phyloP scores from a whole-genome alignment of 2,329 filamentous ascomycete species.

The Microsporum ferrugineum region DNA sequence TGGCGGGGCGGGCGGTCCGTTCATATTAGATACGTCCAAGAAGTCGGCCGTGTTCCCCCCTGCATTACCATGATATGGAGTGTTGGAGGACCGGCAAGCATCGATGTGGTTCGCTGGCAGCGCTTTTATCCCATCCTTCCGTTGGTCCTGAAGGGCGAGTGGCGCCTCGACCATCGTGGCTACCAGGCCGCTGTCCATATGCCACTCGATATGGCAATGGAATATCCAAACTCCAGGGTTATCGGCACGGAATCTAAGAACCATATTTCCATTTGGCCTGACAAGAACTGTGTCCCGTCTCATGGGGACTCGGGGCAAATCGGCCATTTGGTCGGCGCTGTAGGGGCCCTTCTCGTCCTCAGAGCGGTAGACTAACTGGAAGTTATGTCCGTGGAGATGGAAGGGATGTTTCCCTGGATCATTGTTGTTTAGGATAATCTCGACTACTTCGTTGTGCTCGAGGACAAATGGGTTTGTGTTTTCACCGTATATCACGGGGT shows the following conservation, averaged over 20 bases:
- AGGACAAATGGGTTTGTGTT: conserved; percentile 9
- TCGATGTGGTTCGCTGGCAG: conserved; percentile 17
- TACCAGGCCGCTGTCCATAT: conserved; percentile 41
- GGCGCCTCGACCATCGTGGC: conserved; percentile 43
- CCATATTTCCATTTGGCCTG: conserved; percentile 39
- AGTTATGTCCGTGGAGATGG: conserved; percentile 37
- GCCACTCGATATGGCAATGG: conserved; percentile 41
- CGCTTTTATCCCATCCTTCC: background rate
- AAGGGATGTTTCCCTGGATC: conserved; percentile 11
- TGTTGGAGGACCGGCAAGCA: conserved; percentile 28
- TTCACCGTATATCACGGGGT: conserved; percentile 9
- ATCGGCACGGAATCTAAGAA: conserved; percentile 42
- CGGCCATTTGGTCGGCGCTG: conserved; percentile 22
- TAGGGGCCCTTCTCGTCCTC: conserved; percentile 19
- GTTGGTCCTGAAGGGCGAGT: conserved; percentile 15
- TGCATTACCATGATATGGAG: conserved; percentile 55
- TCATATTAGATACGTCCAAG: conserved; percentile 52
- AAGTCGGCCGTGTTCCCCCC: conserved; percentile 56
- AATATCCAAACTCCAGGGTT: conserved; percentile 39
- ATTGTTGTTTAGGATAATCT: conserved; percentile 10
- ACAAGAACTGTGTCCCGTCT: conserved; percentile 43
- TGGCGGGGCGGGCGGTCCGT: conserved; percentile 37
- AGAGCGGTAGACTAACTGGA: conserved; percentile 8
- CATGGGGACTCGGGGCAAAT: conserved; percentile 34
- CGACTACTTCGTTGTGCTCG: conserved; percentile 4